A percentile compares a stretch with the other conserved stretches of the same genome.
phyloP scores from a whole-genome alignment of 148 eudicot genomes.

The Dianthus caryophyllus region DNA sequence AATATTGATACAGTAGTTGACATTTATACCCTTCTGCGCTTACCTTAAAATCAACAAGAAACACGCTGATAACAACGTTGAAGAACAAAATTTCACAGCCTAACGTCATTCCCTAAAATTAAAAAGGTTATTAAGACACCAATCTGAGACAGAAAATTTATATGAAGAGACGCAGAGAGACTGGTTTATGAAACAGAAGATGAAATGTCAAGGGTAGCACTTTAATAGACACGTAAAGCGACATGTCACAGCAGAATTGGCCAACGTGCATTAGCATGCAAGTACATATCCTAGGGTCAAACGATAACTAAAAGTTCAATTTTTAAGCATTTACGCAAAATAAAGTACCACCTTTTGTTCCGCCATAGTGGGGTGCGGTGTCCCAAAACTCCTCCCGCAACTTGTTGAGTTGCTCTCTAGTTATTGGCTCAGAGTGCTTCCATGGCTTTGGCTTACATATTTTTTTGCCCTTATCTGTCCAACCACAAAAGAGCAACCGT shows the following conservation, averaged over 20 bases:
- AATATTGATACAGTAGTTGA: too few species aligned
- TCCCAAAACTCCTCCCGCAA: slow-evolving; percentile 96
- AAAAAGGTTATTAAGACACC: neutral
- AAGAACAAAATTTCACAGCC: too few species aligned
- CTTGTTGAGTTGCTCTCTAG: slow-evolving; percentile 50
- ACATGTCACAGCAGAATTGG: neutral
- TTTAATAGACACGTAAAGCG: neutral
- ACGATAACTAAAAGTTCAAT: neutral
- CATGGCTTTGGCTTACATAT: slow-evolving; percentile 80
- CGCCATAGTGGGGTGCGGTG: slow-evolving; percentile 90
- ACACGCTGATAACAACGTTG: too few species aligned
- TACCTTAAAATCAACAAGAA: too few species aligned
- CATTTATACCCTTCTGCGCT: too few species aligned
- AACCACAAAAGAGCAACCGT: neutral
- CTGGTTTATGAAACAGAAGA: neutral
- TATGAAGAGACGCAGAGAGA: neutral
- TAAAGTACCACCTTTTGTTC: slow-evolving; percentile 49
- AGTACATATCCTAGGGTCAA: neutral
- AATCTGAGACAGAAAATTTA: neutral
- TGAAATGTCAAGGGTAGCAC: neutral
- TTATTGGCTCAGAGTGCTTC: slow-evolving; percentile 72
- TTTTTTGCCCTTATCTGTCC: slow-evolving; percentile 39
- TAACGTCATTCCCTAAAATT: too few species aligned
- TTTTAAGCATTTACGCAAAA: neutral
- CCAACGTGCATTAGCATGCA: neutral